Conservation (phyloP, 1,139 yeast genomes). For the Kodamaea fungicola region DNA sequence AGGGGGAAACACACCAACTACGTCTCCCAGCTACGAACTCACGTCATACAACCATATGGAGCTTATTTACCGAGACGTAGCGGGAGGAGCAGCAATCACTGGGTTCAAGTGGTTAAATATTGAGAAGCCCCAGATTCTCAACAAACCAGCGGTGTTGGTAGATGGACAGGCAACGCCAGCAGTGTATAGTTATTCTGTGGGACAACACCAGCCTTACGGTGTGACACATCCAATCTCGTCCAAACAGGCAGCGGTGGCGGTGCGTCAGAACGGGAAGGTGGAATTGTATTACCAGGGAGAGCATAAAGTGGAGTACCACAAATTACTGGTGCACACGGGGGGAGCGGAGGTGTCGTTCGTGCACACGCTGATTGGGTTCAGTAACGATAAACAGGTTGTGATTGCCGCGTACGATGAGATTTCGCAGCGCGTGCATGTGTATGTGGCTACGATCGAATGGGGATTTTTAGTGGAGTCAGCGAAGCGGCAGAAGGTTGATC, state of each 20-base stretch:
- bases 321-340: slow-evolving; percentile 21
- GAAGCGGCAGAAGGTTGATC: slow-evolving; percentile 44
- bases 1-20: background rate
- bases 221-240: slow-evolving; percentile 65
- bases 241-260: slow-evolving; percentile 68
- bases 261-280: slow-evolving; percentile 62
- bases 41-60: slow-evolving; percentile 48
- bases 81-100: slow-evolving; percentile 25
- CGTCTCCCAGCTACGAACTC: slow-evolving; percentile 38
- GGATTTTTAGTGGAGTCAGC: slow-evolving; percentile 52
- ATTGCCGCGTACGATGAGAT: slow-evolving; percentile 46
- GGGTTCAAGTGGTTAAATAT: slow-evolving; percentile 68
- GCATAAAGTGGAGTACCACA: slow-evolving; percentile 56
- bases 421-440: slow-evolving; percentile 43
- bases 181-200: slow-evolving; percentile 51
- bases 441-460: slow-evolving; percentile 56
- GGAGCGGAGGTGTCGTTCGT: slow-evolving; percentile 25
- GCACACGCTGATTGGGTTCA: slow-evolving; percentile 60
- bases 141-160: slow-evolving; percentile 46
- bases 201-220: slow-evolving; percentile 58
- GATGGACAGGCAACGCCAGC: slow-evolving; percentile 14
- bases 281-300: slow-evolving; percentile 61
- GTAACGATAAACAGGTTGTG: slow-evolving; percentile 46
- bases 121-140: slow-evolving; percentile 58
- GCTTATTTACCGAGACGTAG: slow-evolving; percentile 40